Percentiles rank a stretch among this genome's conserved stretches.
phyloP scores from a whole-genome alignment of 768 basidiomycete genomes.

The Lactifluus echinatus region DNA sequence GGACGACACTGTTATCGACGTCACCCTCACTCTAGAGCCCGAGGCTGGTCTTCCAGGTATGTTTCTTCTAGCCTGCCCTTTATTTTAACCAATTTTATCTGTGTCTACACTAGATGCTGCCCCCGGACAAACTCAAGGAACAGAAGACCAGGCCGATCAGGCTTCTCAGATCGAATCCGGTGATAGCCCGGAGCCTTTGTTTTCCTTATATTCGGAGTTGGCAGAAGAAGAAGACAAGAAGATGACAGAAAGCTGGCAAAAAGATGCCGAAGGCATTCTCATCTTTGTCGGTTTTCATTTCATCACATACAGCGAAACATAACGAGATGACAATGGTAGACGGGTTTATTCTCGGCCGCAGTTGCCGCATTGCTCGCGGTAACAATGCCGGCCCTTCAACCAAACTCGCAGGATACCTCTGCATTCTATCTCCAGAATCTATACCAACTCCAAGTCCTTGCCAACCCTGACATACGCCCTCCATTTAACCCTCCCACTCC shows the following conservation, averaged over 20 bases:
- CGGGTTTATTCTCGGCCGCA: background rate
- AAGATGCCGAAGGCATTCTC: background rate
- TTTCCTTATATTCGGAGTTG: background rate
- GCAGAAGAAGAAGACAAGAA: slow-evolving; percentile 3
- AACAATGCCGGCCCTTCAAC: too few species aligned
- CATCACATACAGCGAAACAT: background rate
- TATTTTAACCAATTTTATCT: too few species aligned
- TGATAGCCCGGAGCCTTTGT: background rate
- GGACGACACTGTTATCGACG: too few species aligned
- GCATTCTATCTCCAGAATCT: background rate
- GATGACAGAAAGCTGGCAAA: background rate
- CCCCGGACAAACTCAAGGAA: too few species aligned
- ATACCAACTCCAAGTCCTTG: background rate
- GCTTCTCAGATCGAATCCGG: too few species aligned
- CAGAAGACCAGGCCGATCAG: too few species aligned
- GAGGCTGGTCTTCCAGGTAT: too few species aligned
- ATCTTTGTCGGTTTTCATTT: too few species aligned
- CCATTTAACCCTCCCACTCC: background rate
- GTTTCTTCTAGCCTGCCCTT: too few species aligned
- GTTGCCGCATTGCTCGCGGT: background rate
- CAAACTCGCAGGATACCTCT: too few species aligned
- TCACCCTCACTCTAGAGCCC: too few species aligned
- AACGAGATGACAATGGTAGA: background rate
- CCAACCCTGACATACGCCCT: background rate
- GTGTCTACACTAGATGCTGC: too few species aligned